A percentile compares a stretch with the other conserved stretches of the same genome.
phyloP scores from a whole-genome alignment of 345 rosid species.

The Trapa bicornis region DNA sequence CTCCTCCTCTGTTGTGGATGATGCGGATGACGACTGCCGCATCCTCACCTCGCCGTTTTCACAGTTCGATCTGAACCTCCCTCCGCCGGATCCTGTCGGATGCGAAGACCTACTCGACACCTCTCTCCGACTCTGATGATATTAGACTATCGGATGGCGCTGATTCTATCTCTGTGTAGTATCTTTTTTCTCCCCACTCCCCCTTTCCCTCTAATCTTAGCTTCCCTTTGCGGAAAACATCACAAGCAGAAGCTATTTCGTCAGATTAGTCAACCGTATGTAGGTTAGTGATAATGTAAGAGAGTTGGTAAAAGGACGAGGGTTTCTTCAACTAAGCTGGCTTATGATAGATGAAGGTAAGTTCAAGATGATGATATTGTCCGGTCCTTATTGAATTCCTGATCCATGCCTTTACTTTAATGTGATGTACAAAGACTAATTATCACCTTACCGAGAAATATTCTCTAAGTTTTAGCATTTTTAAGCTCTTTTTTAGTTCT shows the following conservation, averaged over 20 bases:
- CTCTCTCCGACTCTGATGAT: conserved; percentile 25
- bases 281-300: conserved; percentile 1
- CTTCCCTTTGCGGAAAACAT: background rate
- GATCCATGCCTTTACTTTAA: background rate
- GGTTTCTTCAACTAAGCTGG: background rate
- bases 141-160: conserved; percentile 1
- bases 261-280: background rate
- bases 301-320: background rate
- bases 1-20: conserved; percentile 35
- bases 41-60: conserved; percentile 18
- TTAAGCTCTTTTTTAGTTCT: background rate
- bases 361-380: background rate
- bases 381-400: background rate
- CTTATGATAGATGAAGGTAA: background rate
- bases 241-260: background rate
- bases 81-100: conserved; percentile 19
- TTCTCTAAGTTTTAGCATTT: background rate
- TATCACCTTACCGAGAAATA: background rate
- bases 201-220: background rate
- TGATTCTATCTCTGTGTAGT: background rate
- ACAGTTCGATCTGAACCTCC: conserved; percentile 33
- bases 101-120: conserved; percentile 15
- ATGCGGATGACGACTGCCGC: conserved; percentile 17
- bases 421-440: background rate
- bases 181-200: background rate